phyloP scores from a whole-genome alignment of 805 yeast species.

The Geotrichum ghanense region DNA sequence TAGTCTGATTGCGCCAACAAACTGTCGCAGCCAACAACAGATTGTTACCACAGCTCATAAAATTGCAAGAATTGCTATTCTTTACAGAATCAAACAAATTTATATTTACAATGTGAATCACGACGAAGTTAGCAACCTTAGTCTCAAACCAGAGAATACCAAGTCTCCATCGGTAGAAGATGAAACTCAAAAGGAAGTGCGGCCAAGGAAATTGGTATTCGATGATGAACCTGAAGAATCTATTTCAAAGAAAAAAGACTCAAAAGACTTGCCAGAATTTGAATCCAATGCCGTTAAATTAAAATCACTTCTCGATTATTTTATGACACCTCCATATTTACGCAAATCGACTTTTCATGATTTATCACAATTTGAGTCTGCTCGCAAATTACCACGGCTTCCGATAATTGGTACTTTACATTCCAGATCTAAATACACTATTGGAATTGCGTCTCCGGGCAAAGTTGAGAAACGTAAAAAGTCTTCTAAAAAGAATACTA shows the following conservation, averaged over 20 bases:
- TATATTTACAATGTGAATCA: slow-evolving; percentile 47
- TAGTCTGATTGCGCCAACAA: slow-evolving; percentile 40
- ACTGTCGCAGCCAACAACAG: slow-evolving; percentile 60
- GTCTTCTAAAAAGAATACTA: slow-evolving; percentile 40
- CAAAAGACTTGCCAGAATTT: too few species aligned
- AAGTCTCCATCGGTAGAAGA: slow-evolving; percentile 8
- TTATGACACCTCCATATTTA: slow-evolving; percentile 76
- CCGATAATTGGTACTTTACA: slow-evolving; percentile 52
- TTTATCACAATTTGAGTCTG: slow-evolving; percentile 33
- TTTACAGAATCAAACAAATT: slow-evolving; percentile 62
- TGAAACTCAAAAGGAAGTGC: slow-evolving; percentile 11
- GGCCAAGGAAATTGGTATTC: neutral
- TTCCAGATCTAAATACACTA: slow-evolving; percentile 36
- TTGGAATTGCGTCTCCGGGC: slow-evolving; percentile 45
- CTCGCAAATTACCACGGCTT: slow-evolving; percentile 58
- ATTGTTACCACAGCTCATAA: slow-evolving; percentile 66
- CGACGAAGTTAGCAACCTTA: slow-evolving; percentile 15
- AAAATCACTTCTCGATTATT: slow-evolving; percentile 64
- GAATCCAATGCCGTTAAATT: slow-evolving; percentile 20
- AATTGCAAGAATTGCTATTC: slow-evolving; percentile 62
- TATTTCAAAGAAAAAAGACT: neutral
- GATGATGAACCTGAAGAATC: neutral
- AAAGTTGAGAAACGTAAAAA: slow-evolving; percentile 33
- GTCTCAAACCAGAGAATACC: neutral
- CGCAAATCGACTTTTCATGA: slow-evolving; percentile 50